Percentiles rank a stretch among this genome's conserved stretches.
Conservation (phyloP, 768 basidiomycete species). For the Hortiboletus flavorubellus region DNA sequence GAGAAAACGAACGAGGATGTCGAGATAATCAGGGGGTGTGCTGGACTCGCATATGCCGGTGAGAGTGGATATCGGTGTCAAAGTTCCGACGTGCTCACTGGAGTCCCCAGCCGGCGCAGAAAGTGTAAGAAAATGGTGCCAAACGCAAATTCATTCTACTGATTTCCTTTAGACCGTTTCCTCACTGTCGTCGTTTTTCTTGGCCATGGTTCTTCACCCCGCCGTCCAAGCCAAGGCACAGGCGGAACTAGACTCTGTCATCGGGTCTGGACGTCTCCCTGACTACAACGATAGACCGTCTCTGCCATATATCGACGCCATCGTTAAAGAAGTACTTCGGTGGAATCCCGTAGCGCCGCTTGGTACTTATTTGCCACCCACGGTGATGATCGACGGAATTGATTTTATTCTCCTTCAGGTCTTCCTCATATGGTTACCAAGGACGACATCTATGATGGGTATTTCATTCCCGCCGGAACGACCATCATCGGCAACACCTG, state of each 20-base stretch:
- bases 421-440: constrained; percentile 34
- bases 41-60: constrained; percentile 49
- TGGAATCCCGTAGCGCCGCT: constrained; percentile 35
- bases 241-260: constrained; percentile 25
- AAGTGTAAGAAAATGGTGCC: constrained; percentile 18
- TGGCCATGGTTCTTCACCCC: constrained; percentile 30
- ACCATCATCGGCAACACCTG: constrained; percentile 61
- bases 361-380: constrained; percentile 22
- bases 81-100: constrained; percentile 4
- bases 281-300: constrained; percentile 30
- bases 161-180: constrained; percentile 25
- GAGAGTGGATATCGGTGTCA: constrained; percentile 5
- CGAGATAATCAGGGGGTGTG: constrained; percentile 39
- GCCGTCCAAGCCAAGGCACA: constrained; percentile 29
- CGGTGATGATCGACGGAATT: constrained; percentile 10
- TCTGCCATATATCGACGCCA: constrained; percentile 26
- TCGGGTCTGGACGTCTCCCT: constrained; percentile 29
- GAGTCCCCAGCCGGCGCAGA: constrained; percentile 38
- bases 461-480: constrained; percentile 37
- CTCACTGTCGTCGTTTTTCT: constrained; percentile 29
- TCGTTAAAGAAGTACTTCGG: constrained; percentile 31
- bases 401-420: constrained; percentile 15
- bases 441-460: constrained; percentile 30
- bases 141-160: background rate
- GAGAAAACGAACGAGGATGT: constrained; percentile 20